Conservation (phyloP, 2,329 filamentous ascomycete species). For the Cladophialophora immunda region DNA sequence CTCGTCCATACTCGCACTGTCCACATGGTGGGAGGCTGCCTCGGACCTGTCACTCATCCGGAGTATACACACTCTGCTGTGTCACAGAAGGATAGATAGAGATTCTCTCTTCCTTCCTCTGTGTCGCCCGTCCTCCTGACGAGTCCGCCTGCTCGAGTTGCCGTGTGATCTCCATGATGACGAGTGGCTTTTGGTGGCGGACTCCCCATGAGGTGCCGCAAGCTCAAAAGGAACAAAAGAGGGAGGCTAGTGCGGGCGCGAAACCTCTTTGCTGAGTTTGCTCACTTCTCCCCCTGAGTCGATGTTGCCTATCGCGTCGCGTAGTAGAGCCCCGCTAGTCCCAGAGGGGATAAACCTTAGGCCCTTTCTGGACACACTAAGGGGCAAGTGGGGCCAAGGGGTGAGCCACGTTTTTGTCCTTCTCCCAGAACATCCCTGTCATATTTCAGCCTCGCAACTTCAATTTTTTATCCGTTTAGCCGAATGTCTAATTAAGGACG, state of each 20-base stretch:
- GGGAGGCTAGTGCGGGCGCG: background rate
- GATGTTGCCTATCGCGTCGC: background rate
- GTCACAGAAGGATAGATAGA: background rate
- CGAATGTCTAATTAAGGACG: background rate
- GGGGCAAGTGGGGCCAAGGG: background rate
- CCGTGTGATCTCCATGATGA: background rate
- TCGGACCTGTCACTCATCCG: background rate
- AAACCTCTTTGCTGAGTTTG: background rate
- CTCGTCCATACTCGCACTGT: background rate
- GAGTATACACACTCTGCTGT: background rate
- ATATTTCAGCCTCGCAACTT: slow-evolving; percentile 7
- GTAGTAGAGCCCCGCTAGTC: background rate
- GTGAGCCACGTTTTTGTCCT: background rate
- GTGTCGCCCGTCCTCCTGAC: background rate
- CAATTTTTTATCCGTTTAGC: background rate
- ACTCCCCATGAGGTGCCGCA: background rate
- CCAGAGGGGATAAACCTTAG: background rate
- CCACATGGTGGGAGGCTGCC: background rate
- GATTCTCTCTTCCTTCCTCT: background rate
- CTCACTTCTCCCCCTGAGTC: background rate
- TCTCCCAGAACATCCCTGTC: background rate
- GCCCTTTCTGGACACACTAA: background rate
- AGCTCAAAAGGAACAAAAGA: background rate
- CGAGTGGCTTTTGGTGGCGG: background rate
- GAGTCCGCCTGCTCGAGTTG: background rate